A percentile compares a stretch with the other conserved stretches of the same genome.
These are phyloP conservation scores for Globisporangium recalcitrans DNA, from an alignment of 352 stramenopile genomes.

Conservation along the genomic window DNA sequence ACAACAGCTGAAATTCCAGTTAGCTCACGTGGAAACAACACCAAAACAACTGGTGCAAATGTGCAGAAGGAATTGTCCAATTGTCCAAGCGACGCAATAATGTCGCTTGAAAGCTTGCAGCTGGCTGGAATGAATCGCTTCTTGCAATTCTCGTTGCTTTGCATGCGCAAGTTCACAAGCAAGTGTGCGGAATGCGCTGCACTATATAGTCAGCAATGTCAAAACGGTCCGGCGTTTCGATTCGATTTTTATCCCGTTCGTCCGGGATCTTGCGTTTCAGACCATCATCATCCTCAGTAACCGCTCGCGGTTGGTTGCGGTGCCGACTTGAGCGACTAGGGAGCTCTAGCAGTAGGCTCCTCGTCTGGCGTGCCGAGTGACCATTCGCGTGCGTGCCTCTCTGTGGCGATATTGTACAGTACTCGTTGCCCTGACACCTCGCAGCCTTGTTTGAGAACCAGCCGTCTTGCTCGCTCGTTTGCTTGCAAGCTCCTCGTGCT, in stretches of 20 bases:
- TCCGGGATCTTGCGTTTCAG: background rate
- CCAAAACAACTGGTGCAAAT: background rate
- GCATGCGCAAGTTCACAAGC: background rate
- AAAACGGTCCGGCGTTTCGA: background rate
- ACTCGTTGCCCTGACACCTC: background rate
- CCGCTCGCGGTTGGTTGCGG: background rate
- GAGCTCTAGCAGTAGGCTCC: background rate
- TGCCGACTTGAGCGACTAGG: background rate
- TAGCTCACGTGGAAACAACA: background rate
- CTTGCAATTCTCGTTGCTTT: no score
- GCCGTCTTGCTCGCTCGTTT: background rate
- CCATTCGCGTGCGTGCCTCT: background rate
- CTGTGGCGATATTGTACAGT: background rate
- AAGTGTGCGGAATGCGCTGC: background rate
- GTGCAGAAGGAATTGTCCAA: background rate
- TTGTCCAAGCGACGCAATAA: background rate
- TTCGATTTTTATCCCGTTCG: background rate
- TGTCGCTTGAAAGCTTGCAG: background rate
- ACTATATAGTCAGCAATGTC: background rate
- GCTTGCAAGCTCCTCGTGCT: background rate
- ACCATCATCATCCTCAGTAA: background rate
- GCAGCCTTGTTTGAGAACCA: background rate
- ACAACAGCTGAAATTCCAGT: background rate
- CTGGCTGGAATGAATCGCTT: no score
- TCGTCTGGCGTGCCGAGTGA: background rate